Percentiles rank a stretch among this genome's conserved stretches.
phyloP scores from a whole-genome alignment of 2,329 filamentous ascomycete genomes.

The Beauveria caledonica region DNA sequence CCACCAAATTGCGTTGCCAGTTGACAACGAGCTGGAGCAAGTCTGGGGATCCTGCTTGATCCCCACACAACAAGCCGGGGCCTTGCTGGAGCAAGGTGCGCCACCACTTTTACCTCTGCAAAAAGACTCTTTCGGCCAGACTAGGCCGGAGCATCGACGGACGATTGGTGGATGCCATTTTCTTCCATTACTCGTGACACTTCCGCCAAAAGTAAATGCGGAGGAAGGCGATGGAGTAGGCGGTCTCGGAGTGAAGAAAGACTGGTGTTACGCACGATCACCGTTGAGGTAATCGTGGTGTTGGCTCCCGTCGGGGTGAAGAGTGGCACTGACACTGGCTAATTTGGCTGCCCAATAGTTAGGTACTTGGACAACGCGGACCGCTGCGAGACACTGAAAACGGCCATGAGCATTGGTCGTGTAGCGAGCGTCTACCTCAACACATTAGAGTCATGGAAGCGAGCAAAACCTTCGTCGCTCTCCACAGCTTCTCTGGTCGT shows the following conservation, averaged over 20 bases:
- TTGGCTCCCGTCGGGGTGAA: background rate
- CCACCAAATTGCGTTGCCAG: background rate
- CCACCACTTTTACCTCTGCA: background rate
- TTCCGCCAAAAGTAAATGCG: background rate
- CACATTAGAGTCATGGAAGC: background rate
- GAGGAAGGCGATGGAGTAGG: background rate
- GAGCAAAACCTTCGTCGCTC: background rate
- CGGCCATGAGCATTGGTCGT: background rate
- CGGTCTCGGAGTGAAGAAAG: background rate
- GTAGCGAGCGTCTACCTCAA: background rate
- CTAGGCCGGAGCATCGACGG: background rate
- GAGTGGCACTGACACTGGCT: background rate
- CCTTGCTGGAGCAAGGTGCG: background rate
- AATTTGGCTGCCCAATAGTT: background rate
- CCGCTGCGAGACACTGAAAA: background rate
- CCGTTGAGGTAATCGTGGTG: background rate
- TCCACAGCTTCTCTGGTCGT: slow-evolving; percentile 4
- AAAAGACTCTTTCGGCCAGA: background rate
- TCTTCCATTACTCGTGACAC: slow-evolving; percentile 2
- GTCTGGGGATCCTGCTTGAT: background rate
- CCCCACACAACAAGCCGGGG: slow-evolving; percentile 7
- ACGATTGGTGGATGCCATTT: background rate
- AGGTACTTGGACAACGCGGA: background rate
- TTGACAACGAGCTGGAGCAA: background rate
- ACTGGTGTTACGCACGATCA: background rate